Base-by-base conservation (phyloP, 495 filamentous ascomycete species). In the Aspergillus egyptiacus region DNA sequence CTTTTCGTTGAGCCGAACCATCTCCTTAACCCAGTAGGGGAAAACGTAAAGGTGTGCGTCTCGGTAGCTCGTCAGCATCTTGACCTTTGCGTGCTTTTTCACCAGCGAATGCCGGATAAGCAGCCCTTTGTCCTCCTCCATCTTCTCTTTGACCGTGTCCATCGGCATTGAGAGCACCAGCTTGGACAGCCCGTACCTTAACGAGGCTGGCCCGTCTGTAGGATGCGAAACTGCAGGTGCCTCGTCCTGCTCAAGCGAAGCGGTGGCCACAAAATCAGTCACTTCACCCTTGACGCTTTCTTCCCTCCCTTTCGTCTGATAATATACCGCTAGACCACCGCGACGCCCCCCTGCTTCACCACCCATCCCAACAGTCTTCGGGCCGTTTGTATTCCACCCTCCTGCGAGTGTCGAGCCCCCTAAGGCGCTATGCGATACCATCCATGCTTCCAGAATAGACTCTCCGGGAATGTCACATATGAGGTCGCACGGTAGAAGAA, bases 31-130 rank as follows among this genome's bases (percentile, higher is more conserved):
- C 93, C 94, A 97, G 54, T 83, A 79, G 0, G 93, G 93, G 54
- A 97, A 85, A 55, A 97, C 76, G 60, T 97, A 99, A 49, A 96
- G 81, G 55, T 96, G 90, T 3, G 91, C 85, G 60, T 96, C 91
- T 4, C 91, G 79, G 59, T 90, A 82, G 4, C 80, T 89, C 15
- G 79, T 89, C 19, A 86, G 68, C 69, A 96, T 82, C 54, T 81
- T 83, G 7, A 91, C 70, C n/a, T 80, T 75, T 18, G 85, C 78
- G 58, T 94, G 82, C 46, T 78, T 78, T 15, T 79, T 71, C 1
- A 95, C 64, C 7, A 97, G 74, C 1, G 77, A 76, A 54, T 87
- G 83, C 5, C 91, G 78, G 19, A 90, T 65, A 5, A 84, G 80
- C 15, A 93, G 75, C 22, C 73, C 76, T 44, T 85, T 86, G 51